A percentile compares a stretch with the other conserved stretches of the same genome.
phyloP scores from a whole-genome alignment of 805 yeast species.

The Candida pini region DNA sequence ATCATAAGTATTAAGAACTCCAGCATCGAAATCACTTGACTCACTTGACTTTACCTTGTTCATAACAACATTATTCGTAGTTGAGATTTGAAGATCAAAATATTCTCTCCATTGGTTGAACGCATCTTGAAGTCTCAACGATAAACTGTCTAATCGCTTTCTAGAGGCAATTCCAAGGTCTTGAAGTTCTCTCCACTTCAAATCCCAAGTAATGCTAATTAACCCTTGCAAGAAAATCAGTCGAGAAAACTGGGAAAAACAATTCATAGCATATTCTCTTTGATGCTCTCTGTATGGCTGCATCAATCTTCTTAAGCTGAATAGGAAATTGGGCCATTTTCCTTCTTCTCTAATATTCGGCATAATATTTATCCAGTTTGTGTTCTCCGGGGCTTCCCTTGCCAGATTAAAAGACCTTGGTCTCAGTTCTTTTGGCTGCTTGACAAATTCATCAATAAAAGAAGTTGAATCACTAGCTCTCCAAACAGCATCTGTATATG shows the following conservation, averaged over 20 bases:
- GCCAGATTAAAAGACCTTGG: no score
- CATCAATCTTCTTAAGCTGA: slow-evolving; percentile 29
- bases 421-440: slow-evolving; percentile 26
- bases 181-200: slow-evolving; percentile 26
- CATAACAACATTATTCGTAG: slow-evolving; percentile 13
- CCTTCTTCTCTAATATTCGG: slow-evolving; percentile 27
- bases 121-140: slow-evolving; percentile 27
- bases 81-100: slow-evolving; percentile 30
- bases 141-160: slow-evolving; percentile 24
- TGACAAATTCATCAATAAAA: slow-evolving; percentile 22
- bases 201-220: slow-evolving; percentile 28
- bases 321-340: slow-evolving; percentile 34
- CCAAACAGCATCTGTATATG: slow-evolving; percentile 43
- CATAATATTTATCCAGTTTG: slow-evolving; percentile 7
- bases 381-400: slow-evolving; percentile 3
- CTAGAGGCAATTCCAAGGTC: slow-evolving; percentile 33
- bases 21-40: not conserved
- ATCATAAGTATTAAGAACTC: slow-evolving; percentile 27
- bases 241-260: slow-evolving; percentile 34
- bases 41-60: no score
- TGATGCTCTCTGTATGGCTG: slow-evolving; percentile 26
- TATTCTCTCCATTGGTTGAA: slow-evolving; percentile 32
- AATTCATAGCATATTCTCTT: slow-evolving; percentile 29
- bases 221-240: slow-evolving; percentile 34
- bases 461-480: slow-evolving; percentile 21